A percentile compares a stretch with the other conserved stretches of the same genome.
These are phyloP conservation scores for Globisporangium echinulatum DNA, from an alignment of 352 stramenopile species.

Conservation along the genomic window DNA sequence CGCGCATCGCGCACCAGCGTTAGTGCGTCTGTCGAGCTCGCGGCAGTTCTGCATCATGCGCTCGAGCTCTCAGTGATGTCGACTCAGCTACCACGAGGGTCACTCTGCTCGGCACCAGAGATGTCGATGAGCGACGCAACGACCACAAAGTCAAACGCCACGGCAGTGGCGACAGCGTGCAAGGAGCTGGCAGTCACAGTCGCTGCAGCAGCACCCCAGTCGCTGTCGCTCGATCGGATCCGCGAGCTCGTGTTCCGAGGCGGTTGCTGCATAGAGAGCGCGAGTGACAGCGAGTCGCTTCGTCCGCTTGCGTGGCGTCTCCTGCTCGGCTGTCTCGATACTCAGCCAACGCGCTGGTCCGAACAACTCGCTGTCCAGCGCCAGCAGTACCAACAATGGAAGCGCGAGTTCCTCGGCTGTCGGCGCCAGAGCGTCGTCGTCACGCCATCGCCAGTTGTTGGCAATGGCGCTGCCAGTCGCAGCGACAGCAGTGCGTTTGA, in stretches of 20 bases:
- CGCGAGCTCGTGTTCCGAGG: slow-evolving; percentile 15
- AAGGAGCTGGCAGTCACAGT: neutral
- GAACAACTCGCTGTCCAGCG: slow-evolving; percentile 16
- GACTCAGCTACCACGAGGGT: neutral
- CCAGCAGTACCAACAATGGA: slow-evolving; percentile 23
- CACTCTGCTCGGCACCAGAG: neutral
- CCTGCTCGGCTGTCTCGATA: slow-evolving; percentile 32
- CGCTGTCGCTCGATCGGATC: slow-evolving; percentile 20
- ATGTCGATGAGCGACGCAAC: neutral
- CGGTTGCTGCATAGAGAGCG: neutral
- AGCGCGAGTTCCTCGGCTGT: slow-evolving; percentile 28
- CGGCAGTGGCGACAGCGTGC: too few species aligned
- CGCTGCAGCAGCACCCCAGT: neutral
- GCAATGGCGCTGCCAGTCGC: too few species aligned
- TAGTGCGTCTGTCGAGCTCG: neutral
- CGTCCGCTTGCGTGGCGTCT: slow-evolving; percentile 33
- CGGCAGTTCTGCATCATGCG: neutral
- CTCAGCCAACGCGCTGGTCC: slow-evolving; percentile 11
- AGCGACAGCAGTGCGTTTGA: too few species aligned
- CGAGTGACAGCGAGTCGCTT: neutral
- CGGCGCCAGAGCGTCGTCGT: neutral
- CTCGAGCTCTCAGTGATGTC: neutral
- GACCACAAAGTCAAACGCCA: neutral
- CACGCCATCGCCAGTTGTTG: neutral
- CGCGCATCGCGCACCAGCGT: neutral